Evolutionary conservation across 495 filamentous ascomycete genomes (phyloP), one percentile per base, ranked within the genome.

Genomic region (Xylaria flabelliformis): DNA sequence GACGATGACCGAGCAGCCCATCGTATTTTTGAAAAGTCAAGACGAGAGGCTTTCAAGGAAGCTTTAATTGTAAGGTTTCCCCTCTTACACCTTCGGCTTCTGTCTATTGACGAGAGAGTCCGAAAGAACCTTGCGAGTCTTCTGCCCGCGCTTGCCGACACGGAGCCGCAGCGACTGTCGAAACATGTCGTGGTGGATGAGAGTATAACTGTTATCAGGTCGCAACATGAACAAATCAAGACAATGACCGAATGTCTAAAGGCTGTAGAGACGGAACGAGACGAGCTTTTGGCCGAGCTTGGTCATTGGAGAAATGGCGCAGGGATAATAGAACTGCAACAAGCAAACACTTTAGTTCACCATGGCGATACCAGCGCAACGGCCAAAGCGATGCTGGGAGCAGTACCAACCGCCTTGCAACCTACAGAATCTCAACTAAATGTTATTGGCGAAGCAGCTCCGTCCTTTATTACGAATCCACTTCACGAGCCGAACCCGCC

Each of bases 41-140:
- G 75, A 55, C 75, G 75, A 41, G 75, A 77, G 71, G 75, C 74
- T 4, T 76, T 77, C 71, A 77, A 74, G 46, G 74, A 77, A 56
- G 68, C 71, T 36, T 55, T 77, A 10, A 73, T 73, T n/a, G 75
- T 77, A 51, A 65, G 75, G 74, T 29, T 48, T 41, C 17, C 3
- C 51, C 59, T 42, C 19, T 56, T 39, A 42, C 66, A 44, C 29
- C 12, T 24, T 34, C 19, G 41, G 21, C 44, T 46, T 66, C 63
- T 44, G 15, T 50, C 21, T 66, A 53, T 46, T 67, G 42, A 67
- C 70, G 26, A 41, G 63, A 59, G 63, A 9, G 19, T 29, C 48
- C 26, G 53, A 53, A 65, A 77, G 75, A 71, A 77, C 41, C 75
- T 77, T 42, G 75, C 75, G 44, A 67, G 69, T 67, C 74, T 76